A percentile compares a stretch with the other conserved stretches of the same genome.
phyloP scores from a whole-genome alignment of 2,329 filamentous ascomycete species.

The Nectriaceae sp. region DNA sequence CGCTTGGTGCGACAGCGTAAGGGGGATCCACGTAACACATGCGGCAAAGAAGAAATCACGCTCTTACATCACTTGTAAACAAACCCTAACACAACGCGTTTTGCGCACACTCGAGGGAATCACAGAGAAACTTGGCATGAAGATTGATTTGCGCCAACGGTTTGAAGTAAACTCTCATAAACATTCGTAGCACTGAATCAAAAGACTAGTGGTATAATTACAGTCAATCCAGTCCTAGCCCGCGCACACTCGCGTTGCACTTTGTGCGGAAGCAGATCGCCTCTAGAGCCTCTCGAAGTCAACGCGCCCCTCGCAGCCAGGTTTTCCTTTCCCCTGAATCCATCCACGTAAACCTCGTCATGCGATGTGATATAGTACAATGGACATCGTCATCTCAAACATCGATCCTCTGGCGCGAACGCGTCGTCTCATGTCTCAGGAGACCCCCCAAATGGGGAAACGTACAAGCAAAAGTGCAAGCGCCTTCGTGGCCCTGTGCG shows the following conservation, averaged over 20 bases:
- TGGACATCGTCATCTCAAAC: conserved; percentile 10
- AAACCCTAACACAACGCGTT: conserved; percentile 26
- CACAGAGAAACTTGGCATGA: neutral
- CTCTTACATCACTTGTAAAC: conserved; percentile 19
- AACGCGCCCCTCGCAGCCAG: conserved; percentile 4
- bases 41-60: conserved; percentile 22
- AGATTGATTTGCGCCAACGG: no score
- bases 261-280: neutral
- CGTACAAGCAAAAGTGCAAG: conserved; percentile 18
- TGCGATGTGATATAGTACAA: conserved; percentile 27
- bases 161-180: conserved; percentile 3
- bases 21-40: no score
- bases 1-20: no score
- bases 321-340: conserved; percentile 17
- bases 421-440: conserved; percentile 16
- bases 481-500: conserved; percentile 17
- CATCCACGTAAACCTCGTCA: conserved; percentile 20
- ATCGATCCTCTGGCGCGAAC: neutral
- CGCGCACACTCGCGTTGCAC: conserved; percentile 12
- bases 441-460: conserved; percentile 21
- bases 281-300: conserved; percentile 3
- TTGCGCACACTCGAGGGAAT: conserved; percentile 5
- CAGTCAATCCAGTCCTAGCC: conserved; percentile 11
- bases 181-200: conserved; percentile 8
- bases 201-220: conserved; percentile 26